Conservation (phyloP, 2,329 filamentous ascomycete genomes). For the Teratosphaeria nubilosa region DNA sequence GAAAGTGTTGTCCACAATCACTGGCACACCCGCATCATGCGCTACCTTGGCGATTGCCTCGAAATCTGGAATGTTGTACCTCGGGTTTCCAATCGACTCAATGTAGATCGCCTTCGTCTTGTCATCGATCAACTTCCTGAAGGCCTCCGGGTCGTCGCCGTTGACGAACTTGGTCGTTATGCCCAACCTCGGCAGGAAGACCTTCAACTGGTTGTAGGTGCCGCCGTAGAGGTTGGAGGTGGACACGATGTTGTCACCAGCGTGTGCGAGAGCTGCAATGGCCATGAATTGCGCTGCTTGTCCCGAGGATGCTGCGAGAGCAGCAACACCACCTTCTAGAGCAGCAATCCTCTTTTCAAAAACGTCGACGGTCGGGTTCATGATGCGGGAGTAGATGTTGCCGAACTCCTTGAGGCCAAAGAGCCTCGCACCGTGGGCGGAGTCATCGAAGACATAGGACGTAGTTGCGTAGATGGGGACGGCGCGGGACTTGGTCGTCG, state of each 20-base stretch:
- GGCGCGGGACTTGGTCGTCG: slow-evolving; percentile 73
- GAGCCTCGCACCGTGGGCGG: slow-evolving; percentile 83
- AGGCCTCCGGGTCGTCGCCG: slow-evolving; percentile 68
- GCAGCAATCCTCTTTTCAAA: slow-evolving; percentile 96
- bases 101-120: slow-evolving; percentile 88
- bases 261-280: slow-evolving; percentile 70
- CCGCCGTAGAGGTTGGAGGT: slow-evolving; percentile 88
- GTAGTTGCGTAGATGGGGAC: slow-evolving; percentile 92
- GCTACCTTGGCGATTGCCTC: slow-evolving; percentile 76
- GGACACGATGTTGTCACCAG: slow-evolving; percentile 86
- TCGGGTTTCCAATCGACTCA: slow-evolving; percentile 88
- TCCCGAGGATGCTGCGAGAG: slow-evolving; percentile 74
- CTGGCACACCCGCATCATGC: slow-evolving; percentile 52
- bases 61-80: slow-evolving; percentile 86
- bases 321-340: slow-evolving; percentile 81
- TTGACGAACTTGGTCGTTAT: slow-evolving; percentile 80
- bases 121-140: slow-evolving; percentile 76
- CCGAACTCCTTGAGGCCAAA: slow-evolving; percentile 95
- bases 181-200: slow-evolving; percentile 75
- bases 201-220: slow-evolving; percentile 96
- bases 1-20: slow-evolving; percentile 84
- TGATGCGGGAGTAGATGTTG: slow-evolving; percentile 95
- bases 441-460: slow-evolving; percentile 93
- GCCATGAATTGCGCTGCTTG: slow-evolving; percentile 90
- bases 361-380: slow-evolving; percentile 92